Percentiles rank a stretch among this genome's conserved stretches.
These are phyloP conservation scores for Jaltomata sinuosa DNA, from an alignment of 257 asterid species.

Conservation along the genomic window DNA sequence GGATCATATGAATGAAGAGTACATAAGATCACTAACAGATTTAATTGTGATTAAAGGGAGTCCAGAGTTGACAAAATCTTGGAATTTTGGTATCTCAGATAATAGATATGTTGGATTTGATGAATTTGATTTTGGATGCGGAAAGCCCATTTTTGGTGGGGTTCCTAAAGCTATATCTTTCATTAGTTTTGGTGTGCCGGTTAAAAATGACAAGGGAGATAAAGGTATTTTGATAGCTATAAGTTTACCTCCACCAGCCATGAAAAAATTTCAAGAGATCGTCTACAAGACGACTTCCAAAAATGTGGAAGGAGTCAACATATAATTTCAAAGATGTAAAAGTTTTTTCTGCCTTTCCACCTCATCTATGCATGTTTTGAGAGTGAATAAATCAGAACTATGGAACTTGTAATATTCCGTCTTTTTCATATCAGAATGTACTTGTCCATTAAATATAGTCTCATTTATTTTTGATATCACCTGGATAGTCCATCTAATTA, in stretches of 20 bases:
- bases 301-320: neutral
- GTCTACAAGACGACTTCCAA: neutral
- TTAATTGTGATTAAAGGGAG: constrained; percentile 4
- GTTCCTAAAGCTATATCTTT: neutral
- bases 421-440: neutral
- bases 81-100: neutral
- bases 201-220: neutral
- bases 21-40: neutral
- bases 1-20: constrained; percentile 1
- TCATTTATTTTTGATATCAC: no score
- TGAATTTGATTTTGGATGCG: constrained; percentile 6
- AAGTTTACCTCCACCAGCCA: neutral
- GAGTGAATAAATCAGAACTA: neutral
- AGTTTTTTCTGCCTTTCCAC: neutral
- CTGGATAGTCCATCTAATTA: no score
- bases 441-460: neutral
- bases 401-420: neutral
- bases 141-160: neutral
- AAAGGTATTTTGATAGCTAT: neutral
- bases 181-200: neutral
- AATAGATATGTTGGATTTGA: neutral
- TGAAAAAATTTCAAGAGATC: neutral
- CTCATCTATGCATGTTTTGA: neutral
- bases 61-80: neutral
- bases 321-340: neutral